Percentiles rank a stretch among this genome's conserved stretches.
Conservation (phyloP, 2,329 filamentous ascomycete species). For the Trichoderma sp. region DNA sequence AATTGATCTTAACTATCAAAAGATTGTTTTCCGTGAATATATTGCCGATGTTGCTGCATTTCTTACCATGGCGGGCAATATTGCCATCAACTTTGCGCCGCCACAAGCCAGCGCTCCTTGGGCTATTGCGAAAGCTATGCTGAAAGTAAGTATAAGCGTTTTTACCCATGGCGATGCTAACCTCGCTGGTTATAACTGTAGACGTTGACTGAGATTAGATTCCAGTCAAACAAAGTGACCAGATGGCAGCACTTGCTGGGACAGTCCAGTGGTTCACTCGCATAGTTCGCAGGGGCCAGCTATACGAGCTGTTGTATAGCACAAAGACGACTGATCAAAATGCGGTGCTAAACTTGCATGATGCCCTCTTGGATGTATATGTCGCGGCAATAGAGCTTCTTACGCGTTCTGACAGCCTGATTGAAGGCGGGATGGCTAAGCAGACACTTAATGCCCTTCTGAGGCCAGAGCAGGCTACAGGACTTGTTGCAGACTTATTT, state of each 20-base stretch:
- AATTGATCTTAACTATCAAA: not conserved
- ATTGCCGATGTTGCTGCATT: conserved; percentile 4
- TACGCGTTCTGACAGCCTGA: not conserved
- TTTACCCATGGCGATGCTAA: not conserved
- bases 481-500: not conserved
- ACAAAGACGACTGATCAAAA: not conserved
- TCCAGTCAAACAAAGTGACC: conserved; percentile 12
- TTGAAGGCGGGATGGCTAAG: not conserved
- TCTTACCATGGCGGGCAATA: conserved; percentile 20
- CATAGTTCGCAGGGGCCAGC: conserved; percentile 15
- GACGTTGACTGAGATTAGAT: conserved; percentile 8
- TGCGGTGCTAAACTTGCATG: not conserved
- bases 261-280: conserved; percentile 15
- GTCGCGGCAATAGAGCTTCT: conserved; percentile 24
- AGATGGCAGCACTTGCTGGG: conserved; percentile 20
- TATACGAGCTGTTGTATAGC: conserved; percentile 12
- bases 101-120: conserved; percentile 19
- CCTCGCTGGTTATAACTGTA: not conserved
- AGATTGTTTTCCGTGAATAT: conserved; percentile 14
- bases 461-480: not conserved
- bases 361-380: conserved; percentile 13
- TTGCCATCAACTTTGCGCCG: conserved; percentile 12
- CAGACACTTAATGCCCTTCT: conserved; percentile 6
- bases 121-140: conserved; percentile 14
- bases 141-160: conserved; percentile 3